These are phyloP conservation scores for Furcasterigmium furcatum DNA, from an alignment of 2,329 filamentous ascomycete species.

Conservation along the genomic window DNA sequence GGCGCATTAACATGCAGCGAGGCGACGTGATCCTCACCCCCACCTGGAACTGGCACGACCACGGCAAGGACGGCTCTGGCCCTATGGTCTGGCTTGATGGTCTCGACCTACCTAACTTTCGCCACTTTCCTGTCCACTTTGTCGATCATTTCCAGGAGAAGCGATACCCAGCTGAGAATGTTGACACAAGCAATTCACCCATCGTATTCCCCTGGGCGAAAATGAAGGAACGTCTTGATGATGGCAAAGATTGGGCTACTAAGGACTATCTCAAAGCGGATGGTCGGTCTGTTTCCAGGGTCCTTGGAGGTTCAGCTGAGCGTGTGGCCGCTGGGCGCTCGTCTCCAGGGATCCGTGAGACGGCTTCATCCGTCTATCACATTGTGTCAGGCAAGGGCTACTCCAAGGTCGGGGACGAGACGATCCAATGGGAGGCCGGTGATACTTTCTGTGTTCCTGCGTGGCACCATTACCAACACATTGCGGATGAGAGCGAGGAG, in stretches of 20 bases:
- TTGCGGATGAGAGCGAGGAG: conserved; percentile 25
- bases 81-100: conserved; percentile 57
- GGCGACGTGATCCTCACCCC: conserved; percentile 54
- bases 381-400: conserved; percentile 43
- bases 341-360: conserved; percentile 41
- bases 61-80: conserved; percentile 48
- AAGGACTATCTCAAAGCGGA: neutral
- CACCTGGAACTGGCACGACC: conserved; percentile 54
- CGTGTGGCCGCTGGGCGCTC: conserved; percentile 30
- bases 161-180: conserved; percentile 36
- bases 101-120: conserved; percentile 46
- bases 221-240: conserved; percentile 41
- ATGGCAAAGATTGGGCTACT: neutral
- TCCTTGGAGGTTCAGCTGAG: conserved; percentile 43
- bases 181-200: conserved; percentile 32
- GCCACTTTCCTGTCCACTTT: conserved; percentile 49
- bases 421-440: conserved; percentile 39
- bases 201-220: conserved; percentile 45
- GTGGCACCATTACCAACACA: conserved; percentile 48
- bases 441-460: conserved; percentile 54
- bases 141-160: conserved; percentile 41
- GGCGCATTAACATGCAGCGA: conserved; percentile 41
- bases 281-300: conserved; percentile 31
- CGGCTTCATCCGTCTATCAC: conserved; percentile 49
- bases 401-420: conserved; percentile 31